Base-by-base conservation (phyloP, 352 stramenopile genomes). In the Thalassiosira exigua region DNA sequence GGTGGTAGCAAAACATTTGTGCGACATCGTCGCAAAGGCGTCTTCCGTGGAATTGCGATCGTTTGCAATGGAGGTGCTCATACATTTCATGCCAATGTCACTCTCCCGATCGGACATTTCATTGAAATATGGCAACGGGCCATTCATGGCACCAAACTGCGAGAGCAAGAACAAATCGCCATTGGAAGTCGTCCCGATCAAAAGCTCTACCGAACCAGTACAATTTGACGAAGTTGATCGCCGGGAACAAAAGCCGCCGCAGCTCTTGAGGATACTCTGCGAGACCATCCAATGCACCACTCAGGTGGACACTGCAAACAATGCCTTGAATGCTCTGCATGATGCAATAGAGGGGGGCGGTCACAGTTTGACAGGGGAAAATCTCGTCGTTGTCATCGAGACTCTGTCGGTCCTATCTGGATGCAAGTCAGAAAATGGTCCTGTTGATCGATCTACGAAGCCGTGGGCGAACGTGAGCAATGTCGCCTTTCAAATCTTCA, bases 401-500 rank as follows among this genome's bases (percentile, higher is more conserved):
- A 82, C 85, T 42, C 69, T 94, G 22, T 75, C 85, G 44, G 69
- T 75, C 32, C 52, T 90, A 33, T 91, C 85, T 33, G 82, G 85
- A 42, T 71, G 57, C 36, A 53, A 73, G 9, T 54, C 5, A 59
- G 74, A 51, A 52, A 29, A 59, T 42, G 71, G 82, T 29, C 78
- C 71, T 69, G 71, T 85, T n/a, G 58, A 81, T 42, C 87, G 87
- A 44, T 88, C 75, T 36, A 50, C 60, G 12, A 86, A 86, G 61
- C 39, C 53, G 48, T 86, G 79, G 79, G 64, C 72, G 42, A 86
- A 79, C 52, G 68, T 81, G 27, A 80, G 91, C 54, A 58, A 86
- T 32, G 29, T 94, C 42, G 90, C 84, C 21, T 99, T 99, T 84
- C 97, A 98, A 84, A 98, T 94, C 58, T 85, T 99, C 30, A 96